phyloP scores from a whole-genome alignment of 495 filamentous ascomycete genomes.

The Xylaria cubensis region DNA sequence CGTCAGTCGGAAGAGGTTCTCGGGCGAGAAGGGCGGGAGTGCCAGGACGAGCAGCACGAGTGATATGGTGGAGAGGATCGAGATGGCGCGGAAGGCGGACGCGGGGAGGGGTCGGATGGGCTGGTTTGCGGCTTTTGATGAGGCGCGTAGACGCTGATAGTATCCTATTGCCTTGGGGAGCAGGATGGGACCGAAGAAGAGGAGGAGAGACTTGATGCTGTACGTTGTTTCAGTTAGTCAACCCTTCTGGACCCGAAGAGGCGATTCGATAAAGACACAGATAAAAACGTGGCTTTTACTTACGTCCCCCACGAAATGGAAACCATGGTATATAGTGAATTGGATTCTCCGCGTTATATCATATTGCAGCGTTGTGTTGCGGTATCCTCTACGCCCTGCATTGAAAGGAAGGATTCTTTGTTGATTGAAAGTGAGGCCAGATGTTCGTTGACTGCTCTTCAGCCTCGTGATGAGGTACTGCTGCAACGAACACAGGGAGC shows the following conservation, averaged over 20 bases:
- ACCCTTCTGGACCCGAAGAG: constrained; percentile 4
- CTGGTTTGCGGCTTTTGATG: constrained; percentile 51
- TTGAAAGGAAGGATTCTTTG: constrained; percentile 8
- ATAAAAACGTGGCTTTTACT: constrained; percentile 32
- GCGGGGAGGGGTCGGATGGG: constrained; percentile 68
- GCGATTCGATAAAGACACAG: neutral
- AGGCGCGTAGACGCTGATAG: constrained; percentile 68
- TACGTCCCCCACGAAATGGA: constrained; percentile 57
- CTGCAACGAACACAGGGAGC: neutral
- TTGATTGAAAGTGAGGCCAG: constrained; percentile 25
- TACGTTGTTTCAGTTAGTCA: neutral
- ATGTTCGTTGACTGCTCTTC: constrained; percentile 15
- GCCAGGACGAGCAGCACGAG: constrained; percentile 66
- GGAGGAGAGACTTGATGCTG: constrained; percentile 77
- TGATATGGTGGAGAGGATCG: constrained; percentile 65
- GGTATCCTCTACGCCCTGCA: neutral
- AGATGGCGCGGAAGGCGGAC: constrained; percentile 55
- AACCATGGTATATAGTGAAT: constrained; percentile 42
- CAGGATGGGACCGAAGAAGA: constrained; percentile 87
- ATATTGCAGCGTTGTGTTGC: constrained; percentile 23
- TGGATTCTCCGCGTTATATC: constrained; percentile 23
- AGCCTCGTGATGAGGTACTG: neutral
- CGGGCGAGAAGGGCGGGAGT: constrained; percentile 72
- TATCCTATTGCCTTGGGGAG: constrained; percentile 73
- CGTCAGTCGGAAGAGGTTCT: constrained; percentile 82